Evolutionary conservation across 164 flowering plant genomes (phyloP), one percentile per base, ranked within the genome.

Genomic region (Dillenia turbinata): DNA sequence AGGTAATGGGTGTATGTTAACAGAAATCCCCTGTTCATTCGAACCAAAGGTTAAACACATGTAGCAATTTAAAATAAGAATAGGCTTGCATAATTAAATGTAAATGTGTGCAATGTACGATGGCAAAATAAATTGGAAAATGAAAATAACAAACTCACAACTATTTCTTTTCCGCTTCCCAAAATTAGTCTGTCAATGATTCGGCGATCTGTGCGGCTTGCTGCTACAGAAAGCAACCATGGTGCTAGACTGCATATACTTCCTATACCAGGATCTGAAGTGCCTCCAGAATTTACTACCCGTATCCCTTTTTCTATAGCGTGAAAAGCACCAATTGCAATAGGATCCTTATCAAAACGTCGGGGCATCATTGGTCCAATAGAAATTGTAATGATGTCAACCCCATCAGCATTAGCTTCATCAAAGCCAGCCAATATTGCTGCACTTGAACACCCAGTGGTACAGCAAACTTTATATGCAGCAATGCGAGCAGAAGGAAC

Each of bases 351-450:
- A 12, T 1, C 2, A 9, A 54, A 55, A 11, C 40, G 48, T n/a
- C 13, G 0, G 7, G 66, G 33, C 7, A 1, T 5, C 9, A 9
- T 12, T 3, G 10, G 5, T 50, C 70, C 76, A 0, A 74, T 0
- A 5, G 79, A 76, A 3, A 68, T 11, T 0, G 76, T 15, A 14
- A 76, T 57, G 10, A 79, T 12, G 53, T 79, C 83, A 2, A 76
- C 83, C 7, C 83, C 80, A 56, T 79, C 83, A 0, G 76, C 70
- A 43, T 76, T 74, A 7, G 77, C 78, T 54, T 74, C 80, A 46
- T 79, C 80, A 17, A 77, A 71, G 2, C 72, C 83, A 10, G 76
- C 71, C 60, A 79, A 22, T 10, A 77, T 53, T 7, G 52, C 68
- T 11, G 12, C 52, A 0, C 2, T 12, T 0, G 16, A 0, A 14